Conservation (phyloP, 371 early-diverging fungal genomes). For the Fennellomyces sp. region DNA sequence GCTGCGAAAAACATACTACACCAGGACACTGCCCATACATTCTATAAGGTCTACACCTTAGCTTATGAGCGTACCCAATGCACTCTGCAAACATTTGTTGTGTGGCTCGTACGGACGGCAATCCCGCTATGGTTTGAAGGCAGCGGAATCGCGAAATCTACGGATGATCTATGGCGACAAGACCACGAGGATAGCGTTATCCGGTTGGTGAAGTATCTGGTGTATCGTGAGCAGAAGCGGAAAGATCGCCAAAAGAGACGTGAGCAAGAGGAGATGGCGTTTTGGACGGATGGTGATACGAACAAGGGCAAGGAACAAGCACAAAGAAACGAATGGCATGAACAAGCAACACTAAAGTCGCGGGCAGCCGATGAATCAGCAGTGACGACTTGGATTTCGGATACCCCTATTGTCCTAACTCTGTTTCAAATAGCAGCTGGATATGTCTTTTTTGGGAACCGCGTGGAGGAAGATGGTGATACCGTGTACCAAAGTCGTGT, state of each 20-base stretch:
- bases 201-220: conserved; percentile 22
- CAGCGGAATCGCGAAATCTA: conserved; percentile 6
- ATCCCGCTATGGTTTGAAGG: conserved; percentile 39
- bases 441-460: conserved; percentile 13
- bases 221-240: conserved; percentile 14
- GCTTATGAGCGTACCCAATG: conserved; percentile 13
- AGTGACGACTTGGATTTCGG: conserved; percentile 30
- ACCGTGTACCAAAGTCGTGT: conserved; percentile 23
- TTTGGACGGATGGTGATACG: conserved; percentile 16
- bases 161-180: neutral
- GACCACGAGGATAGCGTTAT: neutral
- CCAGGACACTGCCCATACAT: neutral
- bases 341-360: conserved; percentile 8
- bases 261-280: conserved; percentile 15
- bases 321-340: conserved; percentile 15
- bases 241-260: conserved; percentile 10
- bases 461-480: neutral
- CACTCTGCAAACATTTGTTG: conserved; percentile 28
- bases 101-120: conserved; percentile 17
- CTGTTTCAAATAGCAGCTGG: conserved; percentile 23
- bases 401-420: conserved; percentile 16
- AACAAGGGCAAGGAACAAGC: neutral
- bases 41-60: neutral
- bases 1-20: conserved; percentile 2
- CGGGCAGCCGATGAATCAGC: conserved; percentile 14